phyloP scores from a whole-genome alignment of 805 yeast genomes.

The Candida railenensis region DNA sequence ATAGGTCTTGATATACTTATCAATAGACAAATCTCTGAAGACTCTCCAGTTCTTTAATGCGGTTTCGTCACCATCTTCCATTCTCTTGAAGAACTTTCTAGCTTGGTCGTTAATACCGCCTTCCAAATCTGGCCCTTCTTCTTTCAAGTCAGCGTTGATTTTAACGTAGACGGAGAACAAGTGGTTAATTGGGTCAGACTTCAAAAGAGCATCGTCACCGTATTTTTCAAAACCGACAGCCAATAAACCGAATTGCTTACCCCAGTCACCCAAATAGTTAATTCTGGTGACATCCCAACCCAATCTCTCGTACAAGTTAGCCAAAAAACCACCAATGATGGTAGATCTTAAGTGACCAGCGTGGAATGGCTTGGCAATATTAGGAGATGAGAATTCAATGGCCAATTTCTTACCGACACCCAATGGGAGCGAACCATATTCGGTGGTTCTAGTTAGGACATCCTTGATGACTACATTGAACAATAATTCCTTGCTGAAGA shows the following conservation, averaged over 20 bases:
- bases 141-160: slow-evolving; percentile 72
- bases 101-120: slow-evolving; percentile 73
- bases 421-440: slow-evolving; percentile 73
- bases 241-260: slow-evolving; percentile 94
- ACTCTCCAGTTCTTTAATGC: slow-evolving; percentile 79
- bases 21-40: slow-evolving; percentile 89
- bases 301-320: slow-evolving; percentile 83
- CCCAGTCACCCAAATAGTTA: slow-evolving; percentile 99
- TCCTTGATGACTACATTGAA: slow-evolving; percentile 70
- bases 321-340: slow-evolving; percentile 92
- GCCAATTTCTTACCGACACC: slow-evolving; percentile 71
- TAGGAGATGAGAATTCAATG: slow-evolving; percentile 95
- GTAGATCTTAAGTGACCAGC: slow-evolving; percentile 99
- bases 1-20: slow-evolving; percentile 81
- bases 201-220: slow-evolving; percentile 74
- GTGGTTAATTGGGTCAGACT: slow-evolving; percentile 85
- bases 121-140: slow-evolving; percentile 52
- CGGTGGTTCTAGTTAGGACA: slow-evolving; percentile 54
- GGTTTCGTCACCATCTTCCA: slow-evolving; percentile 90
- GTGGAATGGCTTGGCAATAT: slow-evolving; percentile 99
- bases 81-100: slow-evolving; percentile 77
- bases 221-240: slow-evolving; percentile 90
- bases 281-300: slow-evolving; percentile 93
- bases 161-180: slow-evolving; percentile 91
- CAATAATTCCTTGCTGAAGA: slow-evolving; percentile 66